Base-by-base conservation (phyloP, 805 yeast species). In the Sungouiella blattae region DNA sequence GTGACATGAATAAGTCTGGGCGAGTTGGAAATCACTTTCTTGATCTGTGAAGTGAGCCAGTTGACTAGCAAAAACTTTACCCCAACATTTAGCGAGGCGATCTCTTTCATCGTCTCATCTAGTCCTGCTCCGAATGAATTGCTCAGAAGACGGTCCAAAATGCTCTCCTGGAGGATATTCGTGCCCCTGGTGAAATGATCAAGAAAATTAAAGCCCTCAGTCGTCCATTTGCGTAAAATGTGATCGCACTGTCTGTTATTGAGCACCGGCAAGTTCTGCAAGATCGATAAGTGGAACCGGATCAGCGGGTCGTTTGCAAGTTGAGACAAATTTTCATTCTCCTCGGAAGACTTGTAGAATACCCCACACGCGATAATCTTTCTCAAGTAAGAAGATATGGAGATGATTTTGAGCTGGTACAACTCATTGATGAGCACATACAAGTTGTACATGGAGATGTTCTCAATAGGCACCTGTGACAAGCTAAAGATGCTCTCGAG, bases 341-440 rank as follows among this genome's bases (percentile, higher is more conserved):
- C 42, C 20, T 49, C 74, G 6, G 75, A 69, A 3, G 54, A 43
- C 9, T 78, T 57, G 57, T 84, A 87, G 30, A 89, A 75, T 1
- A 87, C 68, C 4, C 97, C 98, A 1, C 93, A 80, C 7, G 96
- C 87, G 29, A 91, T 88, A 24, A 89, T 63, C 46, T 80, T 77
- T 49, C 97, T 67, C 38, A 89, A 67, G 50, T 91, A 91, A 1
- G 83, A 72, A 1, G 83, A 77, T 11, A 80, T 65, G 2, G 75
- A 58, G 16, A 83, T 68, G 16, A 83, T 55, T 30, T 71, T 72
- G 35, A 69, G 46, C 27, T 69, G 72, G 32, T 69, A 67, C 3
- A 80, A 55, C 52, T 76, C 80, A 35, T 70, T 67, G 12, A 82
- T 64, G 21, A 80, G 56, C n/a, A 71, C 64, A 42, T 69, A 63